These are phyloP conservation scores for Capsicum rhomboideum DNA, from an alignment of 257 asterid species.

Conservation along the genomic window DNA sequence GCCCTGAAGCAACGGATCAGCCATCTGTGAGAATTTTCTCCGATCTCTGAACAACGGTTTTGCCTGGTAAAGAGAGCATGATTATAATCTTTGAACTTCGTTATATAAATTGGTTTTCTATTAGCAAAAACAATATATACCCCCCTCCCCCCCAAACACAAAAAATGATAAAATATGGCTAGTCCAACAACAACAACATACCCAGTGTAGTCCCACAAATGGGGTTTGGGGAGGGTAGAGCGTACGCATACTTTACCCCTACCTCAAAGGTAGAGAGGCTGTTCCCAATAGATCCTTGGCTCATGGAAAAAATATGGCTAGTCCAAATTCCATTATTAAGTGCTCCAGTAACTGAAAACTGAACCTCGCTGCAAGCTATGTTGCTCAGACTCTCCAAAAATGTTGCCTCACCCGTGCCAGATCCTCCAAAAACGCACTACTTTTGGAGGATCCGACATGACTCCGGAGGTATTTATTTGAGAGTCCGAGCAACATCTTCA, in stretches of 20 bases:
- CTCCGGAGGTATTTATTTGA: not conserved
- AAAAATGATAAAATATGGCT: not conserved
- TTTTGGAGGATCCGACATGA: not conserved
- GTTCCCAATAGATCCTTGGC: too few species aligned
- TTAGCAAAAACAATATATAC: not conserved
- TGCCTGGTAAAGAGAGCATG: constrained; percentile 6
- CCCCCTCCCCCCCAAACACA: not conserved
- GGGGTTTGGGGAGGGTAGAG: too few species aligned
- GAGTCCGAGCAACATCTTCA: not conserved
- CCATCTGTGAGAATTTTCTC: too few species aligned
- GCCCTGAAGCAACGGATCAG: too few species aligned
- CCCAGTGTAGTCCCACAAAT: too few species aligned
- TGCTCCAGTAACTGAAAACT: not conserved
- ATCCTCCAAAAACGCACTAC: not conserved
- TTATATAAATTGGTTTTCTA: not conserved
- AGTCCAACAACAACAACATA: not conserved
- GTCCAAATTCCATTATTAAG: not conserved
- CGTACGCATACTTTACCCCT: too few species aligned
- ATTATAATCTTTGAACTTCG: not conserved
- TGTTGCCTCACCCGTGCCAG: not conserved
- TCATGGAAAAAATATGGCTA: not conserved
- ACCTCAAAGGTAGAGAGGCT: too few species aligned
- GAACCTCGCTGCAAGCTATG: not conserved
- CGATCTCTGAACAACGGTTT: too few species aligned
- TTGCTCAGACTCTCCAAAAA: not conserved